Evolutionary conservation across 345 rosid genomes (phyloP).

Genomic region (Pseudoturritis turrita): DNA sequence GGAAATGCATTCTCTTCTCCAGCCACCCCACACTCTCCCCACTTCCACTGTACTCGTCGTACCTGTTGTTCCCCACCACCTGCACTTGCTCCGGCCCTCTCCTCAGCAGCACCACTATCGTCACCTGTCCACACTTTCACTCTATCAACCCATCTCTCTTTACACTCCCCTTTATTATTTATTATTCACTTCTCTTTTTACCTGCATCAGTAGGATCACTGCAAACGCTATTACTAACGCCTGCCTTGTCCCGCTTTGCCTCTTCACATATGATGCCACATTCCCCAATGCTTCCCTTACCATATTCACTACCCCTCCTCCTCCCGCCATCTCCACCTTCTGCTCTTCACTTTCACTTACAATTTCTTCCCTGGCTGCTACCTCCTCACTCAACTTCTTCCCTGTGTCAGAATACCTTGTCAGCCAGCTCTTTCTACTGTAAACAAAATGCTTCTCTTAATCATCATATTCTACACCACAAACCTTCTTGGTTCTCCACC

Average conservation of each 20-base stretch:
- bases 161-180: background rate
- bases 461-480: slow-evolving; percentile 1
- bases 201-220: slow-evolving; percentile 89
- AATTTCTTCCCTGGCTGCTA: slow-evolving; percentile 35
- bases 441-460: background rate
- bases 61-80: slow-evolving; percentile 29
- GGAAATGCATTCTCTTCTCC: slow-evolving; percentile 71
- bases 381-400: slow-evolving; percentile 33
- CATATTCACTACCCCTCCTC: slow-evolving; percentile 23
- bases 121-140: slow-evolving; percentile 45
- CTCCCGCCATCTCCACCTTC: slow-evolving; percentile 27
- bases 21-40: slow-evolving; percentile 55
- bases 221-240: slow-evolving; percentile 56
- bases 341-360: slow-evolving; percentile 25
- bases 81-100: slow-evolving; percentile 51
- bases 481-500: slow-evolving; percentile 45
- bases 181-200: slow-evolving; percentile 13
- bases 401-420: slow-evolving; percentile 16
- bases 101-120: slow-evolving; percentile 63
- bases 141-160: background rate
- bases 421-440: slow-evolving; percentile 5
- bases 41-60: slow-evolving; percentile 30
- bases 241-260: slow-evolving; percentile 52
- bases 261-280: slow-evolving; percentile 39
- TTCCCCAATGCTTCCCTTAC: slow-evolving; percentile 37